These are phyloP conservation scores for Phytopythium delawarense DNA, from an alignment of 352 stramenopile species.

Conservation along the genomic window DNA sequence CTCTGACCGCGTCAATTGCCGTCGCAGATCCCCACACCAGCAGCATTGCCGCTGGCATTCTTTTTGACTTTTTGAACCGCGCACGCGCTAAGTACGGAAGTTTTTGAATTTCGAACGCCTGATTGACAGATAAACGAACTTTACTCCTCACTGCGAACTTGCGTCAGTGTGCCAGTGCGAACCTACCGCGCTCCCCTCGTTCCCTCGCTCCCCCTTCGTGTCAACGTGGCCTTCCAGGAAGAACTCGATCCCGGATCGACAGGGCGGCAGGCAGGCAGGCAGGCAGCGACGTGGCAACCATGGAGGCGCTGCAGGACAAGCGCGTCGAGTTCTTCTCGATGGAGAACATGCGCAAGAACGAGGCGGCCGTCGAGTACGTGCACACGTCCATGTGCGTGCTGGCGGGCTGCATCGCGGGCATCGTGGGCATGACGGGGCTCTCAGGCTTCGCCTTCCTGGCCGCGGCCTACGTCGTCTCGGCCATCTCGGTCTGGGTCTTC, in stretches of 20 bases:
- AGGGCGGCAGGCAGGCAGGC: neutral
- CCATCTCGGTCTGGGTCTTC: conserved; percentile 52
- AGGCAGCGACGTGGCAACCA: conserved; percentile 10
- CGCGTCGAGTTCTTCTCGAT: conserved; percentile 86
- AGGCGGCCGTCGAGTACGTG: conserved; percentile 70
- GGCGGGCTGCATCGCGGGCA: conserved; percentile 73
- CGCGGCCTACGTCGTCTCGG: conserved; percentile 60
- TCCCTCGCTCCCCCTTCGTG: too few species aligned
- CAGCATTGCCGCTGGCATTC: neutral
- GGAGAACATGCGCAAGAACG: conserved; percentile 84
- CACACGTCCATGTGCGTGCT: conserved; percentile 86
- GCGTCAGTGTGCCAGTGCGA: neutral
- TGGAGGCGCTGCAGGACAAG: conserved; percentile 67
- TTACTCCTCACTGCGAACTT: neutral
- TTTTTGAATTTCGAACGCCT: conserved; percentile 7
- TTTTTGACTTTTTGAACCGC: conserved; percentile 3
- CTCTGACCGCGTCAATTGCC: conserved; percentile 9
- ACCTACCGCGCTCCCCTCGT: neutral
- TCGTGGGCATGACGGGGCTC: conserved; percentile 73
- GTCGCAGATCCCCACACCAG: neutral
- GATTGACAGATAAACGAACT: neutral
- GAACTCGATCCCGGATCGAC: neutral
- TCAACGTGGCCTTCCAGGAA: too few species aligned
- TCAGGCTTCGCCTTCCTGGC: conserved; percentile 73
- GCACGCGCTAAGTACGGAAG: neutral